Percentiles rank a stretch among this genome's conserved stretches.
Evolutionary conservation across 805 yeast species (phyloP).

Genomic region (Myxozyma kluyveri): DNA sequence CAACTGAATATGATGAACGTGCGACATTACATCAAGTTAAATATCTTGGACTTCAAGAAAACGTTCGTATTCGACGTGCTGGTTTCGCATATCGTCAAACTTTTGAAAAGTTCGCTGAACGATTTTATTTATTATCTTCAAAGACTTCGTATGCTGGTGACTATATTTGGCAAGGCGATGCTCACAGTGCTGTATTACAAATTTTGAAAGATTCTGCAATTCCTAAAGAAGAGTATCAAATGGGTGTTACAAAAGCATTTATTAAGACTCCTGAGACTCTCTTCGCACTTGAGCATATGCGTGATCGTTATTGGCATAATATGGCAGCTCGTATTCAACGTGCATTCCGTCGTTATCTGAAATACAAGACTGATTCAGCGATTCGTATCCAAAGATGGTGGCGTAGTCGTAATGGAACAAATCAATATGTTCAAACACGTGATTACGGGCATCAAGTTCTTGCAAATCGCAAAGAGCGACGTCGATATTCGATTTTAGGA

Average conservation of each 20-base stretch:
- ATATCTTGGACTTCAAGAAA: slow-evolving; percentile 92
- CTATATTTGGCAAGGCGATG: slow-evolving; percentile 61
- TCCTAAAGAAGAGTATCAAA: slow-evolving; percentile 77
- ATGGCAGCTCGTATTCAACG: slow-evolving; percentile 98
- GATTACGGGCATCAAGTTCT: slow-evolving; percentile 76
- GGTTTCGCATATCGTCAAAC: slow-evolving; percentile 98
- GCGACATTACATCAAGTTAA: slow-evolving; percentile 95
- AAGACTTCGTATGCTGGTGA: slow-evolving; percentile 91
- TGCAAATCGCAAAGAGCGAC: slow-evolving; percentile 78
- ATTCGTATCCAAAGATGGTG: slow-evolving; percentile 75
- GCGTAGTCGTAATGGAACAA: slow-evolving; percentile 76
- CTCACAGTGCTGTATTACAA: slow-evolving; percentile 52
- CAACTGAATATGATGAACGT: slow-evolving; percentile 80
- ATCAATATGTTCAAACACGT: slow-evolving; percentile 77
- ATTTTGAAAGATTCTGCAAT: slow-evolving; percentile 62
- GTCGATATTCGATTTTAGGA: slow-evolving; percentile 82
- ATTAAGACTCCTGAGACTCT: slow-evolving; percentile 96
- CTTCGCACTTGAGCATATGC: slow-evolving; percentile 91
- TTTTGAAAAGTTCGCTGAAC: slow-evolving; percentile 91
- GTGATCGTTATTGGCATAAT: slow-evolving; percentile 96
- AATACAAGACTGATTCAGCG: slow-evolving; percentile 83
- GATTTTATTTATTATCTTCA: slow-evolving; percentile 83
- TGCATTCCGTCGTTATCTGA: slow-evolving; percentile 86
- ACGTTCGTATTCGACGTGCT: slow-evolving; percentile 95
- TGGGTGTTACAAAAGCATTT: slow-evolving; percentile 89